Percentiles rank a stretch among this genome's conserved stretches.
Evolutionary conservation across 75 land plant genomes (phyloP).

Genomic region (Pinus albicaulis): DNA sequence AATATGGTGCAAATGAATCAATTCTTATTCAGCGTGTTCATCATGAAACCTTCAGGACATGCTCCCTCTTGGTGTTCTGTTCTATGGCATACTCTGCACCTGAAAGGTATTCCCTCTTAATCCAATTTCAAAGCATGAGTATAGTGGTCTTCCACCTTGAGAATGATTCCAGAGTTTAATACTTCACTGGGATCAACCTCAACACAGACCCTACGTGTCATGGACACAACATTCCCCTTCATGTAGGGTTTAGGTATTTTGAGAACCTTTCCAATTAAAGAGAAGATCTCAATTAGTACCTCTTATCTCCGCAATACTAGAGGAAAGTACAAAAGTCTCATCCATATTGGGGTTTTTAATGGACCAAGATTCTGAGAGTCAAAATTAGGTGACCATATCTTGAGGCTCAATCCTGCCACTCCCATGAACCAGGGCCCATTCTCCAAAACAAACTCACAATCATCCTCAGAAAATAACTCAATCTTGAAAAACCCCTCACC

Average conservation of each 20-base stretch:
- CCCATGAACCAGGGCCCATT: conserved; percentile 11
- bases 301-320: neutral
- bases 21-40: neutral
- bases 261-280: neutral
- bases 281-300: neutral
- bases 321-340: neutral
- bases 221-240: no score
- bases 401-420: conserved; percentile 3
- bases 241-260: neutral
- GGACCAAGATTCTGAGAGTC: neutral
- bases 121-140: neutral
- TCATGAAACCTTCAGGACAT: neutral
- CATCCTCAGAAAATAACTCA: neutral
- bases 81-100: neutral
- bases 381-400: conserved; percentile 9
- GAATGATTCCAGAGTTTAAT: neutral
- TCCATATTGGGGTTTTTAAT: conserved; percentile 6
- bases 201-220: neutral
- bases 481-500: neutral
- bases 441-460: conserved; percentile 2
- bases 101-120: conserved; percentile 4
- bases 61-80: conserved; percentile 3
- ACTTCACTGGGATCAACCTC: conserved; percentile 4
- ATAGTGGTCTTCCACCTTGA: neutral
- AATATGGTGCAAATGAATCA: no score